phyloP scores from a whole-genome alignment of 2,329 filamentous ascomycete genomes.

The Sporothrix globosa region DNA sequence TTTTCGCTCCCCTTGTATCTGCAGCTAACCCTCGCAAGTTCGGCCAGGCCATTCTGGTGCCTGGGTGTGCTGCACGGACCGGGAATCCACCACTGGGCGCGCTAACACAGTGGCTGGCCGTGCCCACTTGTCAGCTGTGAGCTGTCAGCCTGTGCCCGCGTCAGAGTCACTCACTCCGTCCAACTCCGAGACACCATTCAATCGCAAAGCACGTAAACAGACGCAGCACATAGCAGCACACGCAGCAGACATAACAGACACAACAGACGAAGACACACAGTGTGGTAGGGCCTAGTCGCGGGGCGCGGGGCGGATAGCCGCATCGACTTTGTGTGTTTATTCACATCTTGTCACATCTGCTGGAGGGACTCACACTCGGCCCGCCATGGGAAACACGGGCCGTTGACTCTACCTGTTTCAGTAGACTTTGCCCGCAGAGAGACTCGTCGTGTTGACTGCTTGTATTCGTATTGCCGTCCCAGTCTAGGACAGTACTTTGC shows the following conservation, averaged over 20 bases:
- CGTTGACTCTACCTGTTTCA: not conserved
- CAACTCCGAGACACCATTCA: no score
- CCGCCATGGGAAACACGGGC: not conserved
- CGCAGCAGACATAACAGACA: not conserved
- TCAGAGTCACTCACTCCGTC: no score
- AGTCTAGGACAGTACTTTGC: no score
- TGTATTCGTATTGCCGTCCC: no score
- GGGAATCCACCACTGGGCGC: not conserved
- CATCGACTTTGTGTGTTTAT: no score
- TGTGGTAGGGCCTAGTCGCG: not conserved
- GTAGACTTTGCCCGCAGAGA: constrained; percentile 42
- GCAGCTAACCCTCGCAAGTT: no score
- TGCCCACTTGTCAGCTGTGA: not conserved
- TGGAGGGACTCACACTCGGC: not conserved
- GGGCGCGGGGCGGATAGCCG: not conserved
- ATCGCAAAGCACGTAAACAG: no score
- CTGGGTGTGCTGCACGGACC: not conserved
- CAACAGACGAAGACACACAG: not conserved
- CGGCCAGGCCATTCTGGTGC: not conserved
- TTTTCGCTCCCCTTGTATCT: no score
- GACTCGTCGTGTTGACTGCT: constrained; percentile 25
- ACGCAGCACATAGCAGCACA: no score
- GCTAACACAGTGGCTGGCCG: not conserved
- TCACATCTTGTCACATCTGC: no score
- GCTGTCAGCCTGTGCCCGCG: no score